Evolutionary conservation across 2,329 filamentous ascomycete genomes (phyloP), one percentile per base, ranked within the genome.

Genomic region (Teratosphaeria gauchensis): DNA sequence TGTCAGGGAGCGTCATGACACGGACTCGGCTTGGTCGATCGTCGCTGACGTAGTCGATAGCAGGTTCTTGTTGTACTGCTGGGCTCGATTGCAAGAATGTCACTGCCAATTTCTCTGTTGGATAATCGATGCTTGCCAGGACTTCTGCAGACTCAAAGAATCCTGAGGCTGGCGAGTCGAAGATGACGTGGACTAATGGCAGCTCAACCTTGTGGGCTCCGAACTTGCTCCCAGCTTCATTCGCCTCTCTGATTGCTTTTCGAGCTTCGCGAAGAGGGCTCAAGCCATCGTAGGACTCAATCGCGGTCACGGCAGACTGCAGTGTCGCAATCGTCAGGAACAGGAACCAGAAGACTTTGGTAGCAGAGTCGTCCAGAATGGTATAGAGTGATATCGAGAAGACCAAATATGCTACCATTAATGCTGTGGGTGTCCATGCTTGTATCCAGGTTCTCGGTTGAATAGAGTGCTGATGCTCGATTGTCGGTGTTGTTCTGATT

Each of bases 321-420:
- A 65, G 16, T 1, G 61, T 64, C 2, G 59, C 61, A 19, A 64
- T 63, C 14, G 64, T 53, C 28, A 65, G 59, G 32, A 62, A 64
- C 0, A 65, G 54, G 52, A 65, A 65, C 64, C 64, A 65, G 55
- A 65, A 61, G 19, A 65, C 57, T 46, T 63, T 64, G 14, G 33
- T 48, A 6, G 61, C 61, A 7, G 58, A 33, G 42, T 55, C 35
- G 30, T 58, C 48, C 5, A 60, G 38, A 2, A 65, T 31, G 4
- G 62, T 61, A 57, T 65, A 65, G 38, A 65, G 58, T 32, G 64
- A 58, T 33, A 63, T 61, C 8, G 62, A 65, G 54, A 65, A 65
- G 52, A 65, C 55, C 16, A 65, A 58, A 55, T 65, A 65, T 12
- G 63, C 57, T n/a, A 62, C 58, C 48, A 64, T 48, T 21, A 65